Base-by-base conservation (phyloP, 345 rosid species). In the Heritiera littoralis region DNA sequence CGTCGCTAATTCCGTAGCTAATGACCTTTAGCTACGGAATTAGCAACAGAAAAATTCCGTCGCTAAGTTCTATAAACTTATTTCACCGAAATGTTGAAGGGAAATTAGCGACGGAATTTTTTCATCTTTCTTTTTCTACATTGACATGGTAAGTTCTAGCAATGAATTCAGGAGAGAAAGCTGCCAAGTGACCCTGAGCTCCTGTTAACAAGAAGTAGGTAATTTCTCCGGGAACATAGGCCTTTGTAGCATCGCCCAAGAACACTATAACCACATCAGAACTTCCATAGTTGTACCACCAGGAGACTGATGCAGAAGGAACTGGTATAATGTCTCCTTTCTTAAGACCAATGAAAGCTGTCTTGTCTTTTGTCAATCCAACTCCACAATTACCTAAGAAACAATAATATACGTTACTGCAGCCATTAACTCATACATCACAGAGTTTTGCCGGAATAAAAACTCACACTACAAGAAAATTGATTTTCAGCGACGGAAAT, bases 281-380 rank as follows among this genome's bases (percentile, higher is more conserved):
- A 46, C 68, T 59, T 43, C 85, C 84, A 76, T 72, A n/a, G 18
- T 87, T 85, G 60, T 75, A 83, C 89, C 89, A 87, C 85, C 87
- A 84, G 7, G 89, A 85, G 18, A 73, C 30, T 41, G 73, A 8
- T 75, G 85, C 86, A 0, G 30, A 7, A 0, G 87, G 86, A 2
- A 85, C 28, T 0, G 83, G 80, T 35, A 87, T 66, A 0, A 83
- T 8, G 35, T 81, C 85, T 32, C 89, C 87, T 49, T 75, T 85
- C 46, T 45, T 58, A 2, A 87, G 76, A 9, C 65, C 69, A 3
- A 87, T 5, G 12, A 80, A 77, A 17, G 40, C 76, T 82, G 8
- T 78, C 11, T 32, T 81, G 32, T 10, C 17, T 12, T 81, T 72
- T 23, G 84, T 61, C 66, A 86, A n/a, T n/a, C 84, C 86, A 0